Evolutionary conservation across 495 filamentous ascomycete species (phyloP).

Genomic region (Staphylotrichum tortipilum): DNA sequence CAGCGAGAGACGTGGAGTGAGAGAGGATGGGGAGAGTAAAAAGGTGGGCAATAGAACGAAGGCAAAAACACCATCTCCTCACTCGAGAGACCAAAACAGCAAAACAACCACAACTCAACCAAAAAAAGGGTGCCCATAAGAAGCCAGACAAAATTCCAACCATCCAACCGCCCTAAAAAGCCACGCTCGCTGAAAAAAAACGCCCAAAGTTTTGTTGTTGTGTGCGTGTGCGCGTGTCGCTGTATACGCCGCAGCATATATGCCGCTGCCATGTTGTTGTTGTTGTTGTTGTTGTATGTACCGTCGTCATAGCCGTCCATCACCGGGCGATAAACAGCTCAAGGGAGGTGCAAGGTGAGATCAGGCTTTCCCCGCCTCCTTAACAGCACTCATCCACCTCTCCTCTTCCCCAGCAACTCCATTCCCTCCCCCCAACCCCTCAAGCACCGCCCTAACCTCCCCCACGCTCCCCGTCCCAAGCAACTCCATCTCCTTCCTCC

Average conservation of each 20-base stretch:
- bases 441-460: slow-evolving; percentile 28
- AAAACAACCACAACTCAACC: too few relatives aligned
- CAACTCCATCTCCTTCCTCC: slow-evolving; percentile 35
- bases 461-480: slow-evolving; percentile 25
- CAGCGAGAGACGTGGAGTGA: too few relatives aligned
- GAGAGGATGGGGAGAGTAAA: neutral
- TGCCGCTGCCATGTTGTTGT: too few relatives aligned
- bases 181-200: neutral
- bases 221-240: neutral
- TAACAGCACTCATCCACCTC: slow-evolving; percentile 28
- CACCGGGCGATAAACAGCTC: too few relatives aligned
- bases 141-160: neutral
- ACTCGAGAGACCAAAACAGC: too few relatives aligned
- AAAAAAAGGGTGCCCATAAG: neutral
- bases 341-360: too few relatives aligned
- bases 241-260: too few relatives aligned
- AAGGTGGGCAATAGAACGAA: slow-evolving; percentile 1
- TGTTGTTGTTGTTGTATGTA: neutral
- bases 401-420: slow-evolving; percentile 34
- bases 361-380: slow-evolving; percentile 26
- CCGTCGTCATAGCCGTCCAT: too few relatives aligned
- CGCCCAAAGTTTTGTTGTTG: neutral
- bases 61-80: neutral
- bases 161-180: neutral
- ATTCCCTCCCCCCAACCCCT: slow-evolving; percentile 17